These are phyloP conservation scores for Glycine latifolia DNA, from an alignment of 306 rosid genomes.

Conservation along the genomic window DNA sequence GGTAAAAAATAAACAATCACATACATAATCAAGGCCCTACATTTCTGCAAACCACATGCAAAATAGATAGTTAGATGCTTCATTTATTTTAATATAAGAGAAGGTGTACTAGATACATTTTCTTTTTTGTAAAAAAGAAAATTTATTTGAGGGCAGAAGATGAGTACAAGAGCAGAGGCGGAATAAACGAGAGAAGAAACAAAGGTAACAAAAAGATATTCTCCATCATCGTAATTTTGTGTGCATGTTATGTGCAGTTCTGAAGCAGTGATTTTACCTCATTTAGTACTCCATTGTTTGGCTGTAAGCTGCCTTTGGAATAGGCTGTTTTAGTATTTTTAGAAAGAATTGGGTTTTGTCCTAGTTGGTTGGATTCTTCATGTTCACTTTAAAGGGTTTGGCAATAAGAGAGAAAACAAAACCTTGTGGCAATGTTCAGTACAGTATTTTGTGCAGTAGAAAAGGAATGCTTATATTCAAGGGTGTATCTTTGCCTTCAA, in stretches of 20 bases:
- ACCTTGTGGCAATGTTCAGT: background rate
- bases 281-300: background rate
- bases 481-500: background rate
- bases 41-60: background rate
- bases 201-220: background rate
- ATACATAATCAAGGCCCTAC: background rate
- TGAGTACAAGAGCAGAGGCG: background rate
- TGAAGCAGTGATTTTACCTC: background rate
- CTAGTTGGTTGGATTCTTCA: background rate
- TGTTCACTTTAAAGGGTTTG: background rate
- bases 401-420: slow-evolving; percentile 5
- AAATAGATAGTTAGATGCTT: background rate
- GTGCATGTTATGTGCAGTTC: slow-evolving; percentile 2
- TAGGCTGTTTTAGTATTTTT: background rate
- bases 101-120: background rate
- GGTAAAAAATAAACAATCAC: slow-evolving; percentile 17
- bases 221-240: background rate
- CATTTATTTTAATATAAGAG: background rate
- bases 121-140: too few species aligned
- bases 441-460: background rate
- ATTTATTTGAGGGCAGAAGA: background rate
- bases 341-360: background rate
- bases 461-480: background rate
- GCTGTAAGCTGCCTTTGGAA: slow-evolving; percentile 1
- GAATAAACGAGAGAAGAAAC: background rate